Percentiles rank a stretch among this genome's conserved stretches.
phyloP scores from a whole-genome alignment of 371 early-diverging fungal genomes.

The Basidiobolus meristosporus region DNA sequence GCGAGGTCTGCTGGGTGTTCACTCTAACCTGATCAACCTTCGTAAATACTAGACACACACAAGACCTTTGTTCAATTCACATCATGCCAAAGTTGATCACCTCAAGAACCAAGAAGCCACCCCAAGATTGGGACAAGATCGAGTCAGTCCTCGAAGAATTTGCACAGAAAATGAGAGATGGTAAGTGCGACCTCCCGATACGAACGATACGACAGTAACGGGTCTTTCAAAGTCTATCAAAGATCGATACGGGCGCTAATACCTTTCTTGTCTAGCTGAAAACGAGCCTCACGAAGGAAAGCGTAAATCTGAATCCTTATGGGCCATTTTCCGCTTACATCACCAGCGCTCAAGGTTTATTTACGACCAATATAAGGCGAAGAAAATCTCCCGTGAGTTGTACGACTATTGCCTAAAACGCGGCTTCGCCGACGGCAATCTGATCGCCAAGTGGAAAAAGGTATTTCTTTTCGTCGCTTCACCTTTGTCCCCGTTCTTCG shows the following conservation, averaged over 20 bases:
- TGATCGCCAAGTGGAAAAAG: conserved; percentile 98
- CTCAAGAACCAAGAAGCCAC: conserved; percentile 62
- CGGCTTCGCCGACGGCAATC: conserved; percentile 78
- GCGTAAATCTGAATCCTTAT: conserved; percentile 79
- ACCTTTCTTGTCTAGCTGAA: conserved; percentile 45
- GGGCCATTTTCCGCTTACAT: conserved; percentile 95
- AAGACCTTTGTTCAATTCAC: too few relatives aligned
- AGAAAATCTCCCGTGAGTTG: conserved; percentile 78
- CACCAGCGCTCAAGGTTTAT: conserved; percentile 93
- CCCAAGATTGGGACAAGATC: conserved; percentile 89
- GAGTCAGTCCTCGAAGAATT: conserved; percentile 87
- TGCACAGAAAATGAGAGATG: conserved; percentile 87
- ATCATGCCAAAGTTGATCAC: conserved; percentile 65
- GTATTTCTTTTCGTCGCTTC: conserved; percentile 12
- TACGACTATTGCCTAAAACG: conserved; percentile 85
- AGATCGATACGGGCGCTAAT: not conserved
- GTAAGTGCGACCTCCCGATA: conserved; percentile 20
- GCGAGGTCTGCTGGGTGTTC: too few relatives aligned
- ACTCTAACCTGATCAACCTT: too few relatives aligned
- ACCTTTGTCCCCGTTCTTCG: not conserved
- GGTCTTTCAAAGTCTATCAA: too few relatives aligned
- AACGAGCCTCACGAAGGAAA: conserved; percentile 90
- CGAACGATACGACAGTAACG: conserved; percentile 1
- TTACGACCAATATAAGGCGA: conserved; percentile 86
- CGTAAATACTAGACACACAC: too few relatives aligned